Percentiles rank a stretch among this genome's conserved stretches.
These are phyloP conservation scores for Bryoerythrophyllum caledonicum DNA, from an alignment of 225 moss, liverwort and hornwort genomes.

Conservation along the genomic window DNA sequence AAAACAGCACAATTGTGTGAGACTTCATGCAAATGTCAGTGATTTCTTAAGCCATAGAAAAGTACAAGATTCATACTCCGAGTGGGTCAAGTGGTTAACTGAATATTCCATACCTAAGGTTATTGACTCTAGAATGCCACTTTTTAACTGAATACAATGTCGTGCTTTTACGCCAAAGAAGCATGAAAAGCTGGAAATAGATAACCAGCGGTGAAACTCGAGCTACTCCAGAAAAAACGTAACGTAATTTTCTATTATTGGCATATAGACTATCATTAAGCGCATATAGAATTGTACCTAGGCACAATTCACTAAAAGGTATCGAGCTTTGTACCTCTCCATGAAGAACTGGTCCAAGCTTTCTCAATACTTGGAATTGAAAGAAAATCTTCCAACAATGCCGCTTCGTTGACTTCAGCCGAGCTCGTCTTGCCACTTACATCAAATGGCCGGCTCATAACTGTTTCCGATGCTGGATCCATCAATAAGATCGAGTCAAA, in stretches of 20 bases:
- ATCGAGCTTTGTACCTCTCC: conserved; percentile 56
- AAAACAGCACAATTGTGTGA: background rate
- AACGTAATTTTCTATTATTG: background rate
- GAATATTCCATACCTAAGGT: background rate
- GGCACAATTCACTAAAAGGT: conserved; percentile 13
- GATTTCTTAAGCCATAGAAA: background rate
- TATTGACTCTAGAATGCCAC: background rate
- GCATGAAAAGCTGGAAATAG: background rate
- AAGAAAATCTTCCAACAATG: conserved; percentile 76
- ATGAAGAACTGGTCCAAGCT: conserved; percentile 85
- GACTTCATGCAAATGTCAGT: background rate
- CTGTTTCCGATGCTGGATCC: conserved; percentile 65
- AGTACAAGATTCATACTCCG: background rate
- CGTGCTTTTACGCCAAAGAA: background rate
- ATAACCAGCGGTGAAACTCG: background rate
- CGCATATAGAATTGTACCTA: conserved; percentile 2
- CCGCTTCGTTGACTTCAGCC: conserved; percentile 64
- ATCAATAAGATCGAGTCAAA: conserved; percentile 34
- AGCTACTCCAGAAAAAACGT: background rate
- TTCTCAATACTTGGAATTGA: conserved; percentile 91
- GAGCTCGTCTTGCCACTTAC: conserved; percentile 46
- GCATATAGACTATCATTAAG: background rate
- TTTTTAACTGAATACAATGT: background rate
- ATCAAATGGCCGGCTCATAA: conserved; percentile 37
- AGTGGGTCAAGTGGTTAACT: background rate